phyloP scores from a whole-genome alignment of 139 green algal genomes.

The Chlamydomonas schloesseri region DNA sequence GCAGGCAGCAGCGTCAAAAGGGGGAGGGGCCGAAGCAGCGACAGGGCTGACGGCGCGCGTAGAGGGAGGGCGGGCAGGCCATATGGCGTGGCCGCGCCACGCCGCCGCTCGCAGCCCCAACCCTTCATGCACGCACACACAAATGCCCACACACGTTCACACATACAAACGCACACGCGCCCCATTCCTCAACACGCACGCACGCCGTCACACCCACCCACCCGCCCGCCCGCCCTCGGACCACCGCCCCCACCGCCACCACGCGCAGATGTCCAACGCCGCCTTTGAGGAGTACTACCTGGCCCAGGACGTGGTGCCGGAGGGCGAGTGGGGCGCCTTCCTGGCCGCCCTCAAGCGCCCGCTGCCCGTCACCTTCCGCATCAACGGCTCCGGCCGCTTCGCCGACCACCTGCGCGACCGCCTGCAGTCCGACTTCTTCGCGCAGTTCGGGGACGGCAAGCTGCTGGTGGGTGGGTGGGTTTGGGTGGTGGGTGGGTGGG shows the following conservation, averaged over 20 bases:
- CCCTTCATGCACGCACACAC: too few relatives aligned
- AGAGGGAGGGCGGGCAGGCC: too few relatives aligned
- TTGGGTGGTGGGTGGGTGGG: background rate
- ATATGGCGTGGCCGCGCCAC: too few relatives aligned
- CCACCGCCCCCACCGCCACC: background rate
- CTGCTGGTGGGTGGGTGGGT: constrained; percentile 59
- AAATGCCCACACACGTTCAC: too few relatives aligned
- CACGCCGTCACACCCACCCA: too few relatives aligned
- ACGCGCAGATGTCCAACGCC: constrained; percentile 56
- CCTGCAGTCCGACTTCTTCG: constrained; percentile 83
- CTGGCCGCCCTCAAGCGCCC: constrained; percentile 77
- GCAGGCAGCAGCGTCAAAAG: too few relatives aligned
- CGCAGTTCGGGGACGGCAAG: constrained; percentile 58
- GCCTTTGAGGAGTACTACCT: constrained; percentile 82
- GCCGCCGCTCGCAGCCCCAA: too few relatives aligned
- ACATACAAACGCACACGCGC: too few relatives aligned
- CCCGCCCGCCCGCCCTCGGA: too few relatives aligned
- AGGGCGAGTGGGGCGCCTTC: constrained; percentile 93
- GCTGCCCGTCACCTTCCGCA: constrained; percentile 96
- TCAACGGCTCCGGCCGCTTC: constrained; percentile 94
- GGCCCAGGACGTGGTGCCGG: constrained; percentile 78
- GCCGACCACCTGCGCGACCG: constrained; percentile 80
- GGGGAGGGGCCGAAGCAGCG: too few relatives aligned
- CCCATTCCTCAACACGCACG: too few relatives aligned
- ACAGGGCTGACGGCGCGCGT: too few relatives aligned